phyloP scores from a whole-genome alignment of 2,329 filamentous ascomycete genomes.

The Aspergillus fumigatus region DNA sequence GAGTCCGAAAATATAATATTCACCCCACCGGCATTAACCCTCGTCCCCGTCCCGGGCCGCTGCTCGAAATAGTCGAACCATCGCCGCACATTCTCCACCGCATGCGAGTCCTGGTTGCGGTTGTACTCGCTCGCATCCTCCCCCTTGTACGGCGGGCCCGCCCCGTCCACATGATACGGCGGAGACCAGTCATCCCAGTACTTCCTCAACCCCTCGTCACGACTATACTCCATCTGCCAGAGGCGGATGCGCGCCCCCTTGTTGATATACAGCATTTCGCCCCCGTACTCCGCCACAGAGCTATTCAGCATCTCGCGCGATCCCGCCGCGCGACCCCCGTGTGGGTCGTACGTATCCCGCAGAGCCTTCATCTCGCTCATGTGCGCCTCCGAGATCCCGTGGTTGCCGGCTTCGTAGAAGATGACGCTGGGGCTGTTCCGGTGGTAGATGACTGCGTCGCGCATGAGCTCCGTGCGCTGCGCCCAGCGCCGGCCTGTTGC shows the following conservation, averaged over 20 bases:
- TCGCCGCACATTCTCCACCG: neutral
- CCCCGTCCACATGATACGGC: conserved; percentile 3
- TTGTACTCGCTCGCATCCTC: conserved; percentile 1
- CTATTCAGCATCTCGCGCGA: too few species aligned
- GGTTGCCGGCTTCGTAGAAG: conserved; percentile 1
- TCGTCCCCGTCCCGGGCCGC: too few species aligned
- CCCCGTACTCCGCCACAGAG: too few species aligned
- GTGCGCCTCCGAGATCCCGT: neutral
- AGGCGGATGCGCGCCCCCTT: neutral
- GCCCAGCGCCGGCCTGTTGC: neutral
- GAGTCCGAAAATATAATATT: too few species aligned
- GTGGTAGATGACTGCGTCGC: conserved; percentile 3
- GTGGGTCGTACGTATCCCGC: too few species aligned
- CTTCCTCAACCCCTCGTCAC: conserved; percentile 1
- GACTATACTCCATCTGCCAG: conserved; percentile 6
- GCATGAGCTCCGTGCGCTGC: conserved; percentile 1
- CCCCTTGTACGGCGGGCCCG: neutral
- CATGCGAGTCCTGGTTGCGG: conserved; percentile 4
- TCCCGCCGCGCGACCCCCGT: too few species aligned
- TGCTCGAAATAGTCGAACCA: conserved; percentile 3
- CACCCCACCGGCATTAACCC: too few species aligned
- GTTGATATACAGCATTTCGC: neutral
- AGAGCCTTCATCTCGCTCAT: too few species aligned
- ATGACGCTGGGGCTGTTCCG: conserved; percentile 1
- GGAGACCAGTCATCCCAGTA: conserved; percentile 4